Conservation (phyloP, 163 green algal genomes). For the Smithsoniella earleae region DNA sequence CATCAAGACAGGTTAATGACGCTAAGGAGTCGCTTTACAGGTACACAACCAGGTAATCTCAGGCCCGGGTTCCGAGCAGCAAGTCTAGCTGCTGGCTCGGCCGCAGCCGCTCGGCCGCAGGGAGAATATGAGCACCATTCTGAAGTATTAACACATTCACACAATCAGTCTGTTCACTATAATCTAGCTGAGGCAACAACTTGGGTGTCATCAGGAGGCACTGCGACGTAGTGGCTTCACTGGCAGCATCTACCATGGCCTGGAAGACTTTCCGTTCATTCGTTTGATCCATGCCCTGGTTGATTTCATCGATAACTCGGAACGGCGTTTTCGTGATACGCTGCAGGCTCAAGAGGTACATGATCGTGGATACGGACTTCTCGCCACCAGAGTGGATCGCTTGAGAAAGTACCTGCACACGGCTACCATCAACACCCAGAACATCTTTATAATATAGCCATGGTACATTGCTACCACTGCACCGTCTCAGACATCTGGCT, state of each 20-base stretch:
- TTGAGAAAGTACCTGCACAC: conserved; percentile 67
- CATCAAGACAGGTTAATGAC: too few species aligned
- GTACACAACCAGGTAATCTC: too few species aligned
- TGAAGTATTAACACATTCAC: not conserved
- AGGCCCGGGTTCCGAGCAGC: conserved; percentile 14
- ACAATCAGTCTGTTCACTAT: conserved; percentile 35
- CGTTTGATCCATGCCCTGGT: conserved; percentile 87
- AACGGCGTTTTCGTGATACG: conserved; percentile 84
- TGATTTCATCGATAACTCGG: conserved; percentile 96
- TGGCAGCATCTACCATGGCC: conserved; percentile 62
- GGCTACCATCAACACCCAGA: conserved; percentile 34
- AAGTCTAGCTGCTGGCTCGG: not conserved
- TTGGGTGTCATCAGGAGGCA: conserved; percentile 98
- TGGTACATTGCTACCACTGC: too few species aligned
- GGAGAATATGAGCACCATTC: not conserved
- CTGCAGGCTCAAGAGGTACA: conserved; percentile 93
- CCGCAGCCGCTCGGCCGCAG: not conserved
- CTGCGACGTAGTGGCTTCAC: conserved; percentile 55
- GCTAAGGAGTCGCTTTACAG: too few species aligned
- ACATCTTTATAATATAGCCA: not conserved
- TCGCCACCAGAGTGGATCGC: conserved; percentile 81
- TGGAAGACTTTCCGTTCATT: conserved; percentile 96
- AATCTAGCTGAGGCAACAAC: conserved; percentile 81
- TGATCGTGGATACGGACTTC: conserved; percentile 86
- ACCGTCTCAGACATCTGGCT: not conserved